These are phyloP conservation scores for Scutellaria baicalensis DNA, from an alignment of 257 asterid genomes.

Conservation along the genomic window DNA sequence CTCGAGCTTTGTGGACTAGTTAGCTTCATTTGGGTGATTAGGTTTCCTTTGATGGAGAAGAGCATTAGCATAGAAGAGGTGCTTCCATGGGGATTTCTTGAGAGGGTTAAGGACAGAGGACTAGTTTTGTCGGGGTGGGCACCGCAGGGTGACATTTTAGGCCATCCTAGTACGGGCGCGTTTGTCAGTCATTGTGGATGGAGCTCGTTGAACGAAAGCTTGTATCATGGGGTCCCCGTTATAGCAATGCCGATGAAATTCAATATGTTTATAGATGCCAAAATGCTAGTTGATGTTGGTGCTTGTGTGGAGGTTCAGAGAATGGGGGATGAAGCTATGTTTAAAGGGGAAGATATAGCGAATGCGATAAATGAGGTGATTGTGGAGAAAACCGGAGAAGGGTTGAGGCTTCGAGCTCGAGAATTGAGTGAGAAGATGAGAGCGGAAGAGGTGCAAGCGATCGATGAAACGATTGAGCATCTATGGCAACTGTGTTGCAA, in stretches of 20 bases:
- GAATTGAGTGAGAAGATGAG: conserved; percentile 22
- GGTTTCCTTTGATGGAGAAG: conserved; percentile 21
- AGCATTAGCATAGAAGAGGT: background rate
- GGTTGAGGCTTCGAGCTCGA: conserved; percentile 14
- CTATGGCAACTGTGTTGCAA: conserved; percentile 13
- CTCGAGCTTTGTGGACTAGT: conserved; percentile 21
- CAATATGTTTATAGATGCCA: conserved; percentile 20
- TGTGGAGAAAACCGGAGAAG: conserved; percentile 9
- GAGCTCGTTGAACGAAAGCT: conserved; percentile 33
- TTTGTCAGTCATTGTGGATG: conserved; percentile 45
- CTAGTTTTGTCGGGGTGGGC: conserved; percentile 31
- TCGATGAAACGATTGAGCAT: conserved; percentile 1
- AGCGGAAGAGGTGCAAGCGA: conserved; percentile 17
- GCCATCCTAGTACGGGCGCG: conserved; percentile 26
- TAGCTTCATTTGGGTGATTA: conserved; percentile 28
- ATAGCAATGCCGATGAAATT: conserved; percentile 33
- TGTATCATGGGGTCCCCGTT: conserved; percentile 31
- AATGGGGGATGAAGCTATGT: conserved; percentile 11
- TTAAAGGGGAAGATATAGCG: conserved; percentile 23
- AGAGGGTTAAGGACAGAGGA: conserved; percentile 26
- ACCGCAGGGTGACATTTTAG: conserved; percentile 29
- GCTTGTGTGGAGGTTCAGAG: conserved; percentile 24
- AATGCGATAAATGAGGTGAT: conserved; percentile 16
- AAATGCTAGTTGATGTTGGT: conserved; percentile 20
- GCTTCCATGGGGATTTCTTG: conserved; percentile 22